Evolutionary conservation across 257 asterid species (phyloP).

Genomic region (Forsythia viridissima): DNA sequence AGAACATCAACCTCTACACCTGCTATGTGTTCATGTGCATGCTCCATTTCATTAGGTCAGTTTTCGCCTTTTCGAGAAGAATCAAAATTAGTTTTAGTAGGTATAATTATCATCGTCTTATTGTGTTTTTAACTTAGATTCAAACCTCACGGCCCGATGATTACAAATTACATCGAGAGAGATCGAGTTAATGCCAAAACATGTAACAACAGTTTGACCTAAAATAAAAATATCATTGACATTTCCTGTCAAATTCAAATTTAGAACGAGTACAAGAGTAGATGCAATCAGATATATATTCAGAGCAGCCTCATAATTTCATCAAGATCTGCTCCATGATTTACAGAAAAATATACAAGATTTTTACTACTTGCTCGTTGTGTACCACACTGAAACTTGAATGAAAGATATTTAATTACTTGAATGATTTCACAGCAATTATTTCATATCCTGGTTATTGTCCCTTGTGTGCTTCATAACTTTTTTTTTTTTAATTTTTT

Average conservation of each 20-base stretch:
- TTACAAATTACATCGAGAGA: background rate
- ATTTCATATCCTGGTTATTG: conserved; percentile 31
- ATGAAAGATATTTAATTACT: conserved; percentile 13
- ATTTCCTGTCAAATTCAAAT: background rate
- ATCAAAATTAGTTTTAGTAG: background rate
- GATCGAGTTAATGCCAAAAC: background rate
- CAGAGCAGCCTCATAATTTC: background rate
- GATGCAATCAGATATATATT: background rate
- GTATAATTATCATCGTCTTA: background rate
- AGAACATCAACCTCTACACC: conserved; percentile 8
- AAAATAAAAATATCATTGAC: background rate
- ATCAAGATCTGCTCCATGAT: no score
- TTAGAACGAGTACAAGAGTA: background rate
- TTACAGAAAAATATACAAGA: background rate
- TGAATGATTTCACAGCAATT: conserved; percentile 20
- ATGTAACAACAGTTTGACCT: background rate
- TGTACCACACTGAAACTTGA: conserved; percentile 15
- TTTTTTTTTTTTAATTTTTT: no score
- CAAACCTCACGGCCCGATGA: no score
- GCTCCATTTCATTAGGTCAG: conserved; percentile 7
- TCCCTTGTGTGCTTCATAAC: conserved; percentile 11
- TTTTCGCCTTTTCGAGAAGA: background rate
- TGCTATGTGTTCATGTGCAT: conserved; percentile 1
- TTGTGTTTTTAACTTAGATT: background rate
- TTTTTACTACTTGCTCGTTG: no score